phyloP scores from a whole-genome alignment of 352 stramenopile genomes.

The Phytophthora sojae region DNA sequence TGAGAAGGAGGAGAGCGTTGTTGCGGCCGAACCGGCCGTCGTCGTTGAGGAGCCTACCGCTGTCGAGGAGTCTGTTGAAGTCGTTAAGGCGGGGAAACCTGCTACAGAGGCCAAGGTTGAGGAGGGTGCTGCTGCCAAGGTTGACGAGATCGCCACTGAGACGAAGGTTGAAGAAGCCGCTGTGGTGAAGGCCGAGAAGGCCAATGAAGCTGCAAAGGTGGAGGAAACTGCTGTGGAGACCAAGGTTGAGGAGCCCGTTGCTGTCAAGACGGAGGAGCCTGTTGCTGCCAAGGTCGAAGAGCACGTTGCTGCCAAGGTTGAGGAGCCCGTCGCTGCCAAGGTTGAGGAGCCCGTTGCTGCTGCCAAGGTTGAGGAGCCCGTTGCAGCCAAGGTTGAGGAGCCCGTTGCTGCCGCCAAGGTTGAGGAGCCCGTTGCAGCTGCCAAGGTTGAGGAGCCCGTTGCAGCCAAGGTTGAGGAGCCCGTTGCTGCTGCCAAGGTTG shows the following conservation, averaged over 20 bases:
- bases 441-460: constrained; percentile 8
- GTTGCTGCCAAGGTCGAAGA: background rate
- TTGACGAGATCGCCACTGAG: constrained; percentile 4
- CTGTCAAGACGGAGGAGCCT: constrained; percentile 7
- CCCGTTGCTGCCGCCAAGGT: background rate
- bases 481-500: background rate
- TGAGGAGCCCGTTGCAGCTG: background rate
- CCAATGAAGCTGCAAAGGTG: constrained; percentile 1
- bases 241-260: background rate
- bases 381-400: constrained; percentile 1
- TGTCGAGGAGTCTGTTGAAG: too few relatives aligned
- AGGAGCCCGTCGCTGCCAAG: constrained; percentile 1
- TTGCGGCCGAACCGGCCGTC: background rate
- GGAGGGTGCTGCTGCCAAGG: background rate
- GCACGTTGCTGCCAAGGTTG: constrained; percentile 3
- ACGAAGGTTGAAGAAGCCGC: background rate
- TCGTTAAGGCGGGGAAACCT: too few relatives aligned
- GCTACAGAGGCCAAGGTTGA: too few relatives aligned
- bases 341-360: background rate
- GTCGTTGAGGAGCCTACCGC: too few relatives aligned
- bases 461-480: background rate
- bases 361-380: background rate
- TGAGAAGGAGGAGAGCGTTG: background rate
- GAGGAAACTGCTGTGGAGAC: too few relatives aligned
- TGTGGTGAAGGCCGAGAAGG: background rate